Percentiles rank a stretch among this genome's conserved stretches.
These are phyloP conservation scores for Plicaturopsis crispa DNA, from an alignment of 768 basidiomycete genomes.

Conservation along the genomic window DNA sequence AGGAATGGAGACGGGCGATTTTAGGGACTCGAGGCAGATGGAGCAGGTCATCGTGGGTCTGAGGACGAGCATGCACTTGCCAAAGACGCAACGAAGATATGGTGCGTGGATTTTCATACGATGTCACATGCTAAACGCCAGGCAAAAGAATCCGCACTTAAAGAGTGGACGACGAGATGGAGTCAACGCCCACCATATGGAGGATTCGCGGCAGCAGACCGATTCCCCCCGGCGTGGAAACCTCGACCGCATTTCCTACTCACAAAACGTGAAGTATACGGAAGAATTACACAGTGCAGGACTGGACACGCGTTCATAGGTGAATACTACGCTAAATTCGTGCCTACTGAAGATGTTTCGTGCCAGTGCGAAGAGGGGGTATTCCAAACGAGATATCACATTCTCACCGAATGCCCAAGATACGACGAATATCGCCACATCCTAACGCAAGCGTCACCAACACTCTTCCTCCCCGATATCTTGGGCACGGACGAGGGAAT, in stretches of 20 bases:
- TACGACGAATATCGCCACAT: constrained; percentile 8
- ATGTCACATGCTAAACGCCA: constrained; percentile 4
- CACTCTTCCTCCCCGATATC: constrained; percentile 4
- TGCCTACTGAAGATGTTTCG: constrained; percentile 5
- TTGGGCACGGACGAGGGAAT: constrained; percentile 11
- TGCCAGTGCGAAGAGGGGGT: constrained; percentile 5
- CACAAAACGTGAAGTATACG: constrained; percentile 7
- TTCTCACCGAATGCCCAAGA: constrained; percentile 5
- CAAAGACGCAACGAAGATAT: too few species aligned
- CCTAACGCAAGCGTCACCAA: constrained; percentile 2
- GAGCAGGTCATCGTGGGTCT: constrained; percentile 49
- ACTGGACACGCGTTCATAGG: constrained; percentile 14
- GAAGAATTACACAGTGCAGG: constrained; percentile 16
- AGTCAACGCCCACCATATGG: constrained; percentile 1
- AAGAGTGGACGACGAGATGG: constrained; percentile 1
- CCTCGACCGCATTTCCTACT: constrained; percentile 2
- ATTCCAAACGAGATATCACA: constrained; percentile 9
- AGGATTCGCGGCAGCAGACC: constrained; percentile 3
- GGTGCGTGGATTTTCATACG: too few species aligned
- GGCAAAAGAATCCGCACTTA: constrained; percentile 3
- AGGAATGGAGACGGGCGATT: constrained; percentile 50
- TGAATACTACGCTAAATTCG: constrained; percentile 11
- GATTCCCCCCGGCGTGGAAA: constrained; percentile 5
- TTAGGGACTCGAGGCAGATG: constrained; percentile 51
- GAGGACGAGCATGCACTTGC: too few species aligned